Conservation (phyloP, 192 early-diverging fungal genomes). For the Mortierella antarctica region DNA sequence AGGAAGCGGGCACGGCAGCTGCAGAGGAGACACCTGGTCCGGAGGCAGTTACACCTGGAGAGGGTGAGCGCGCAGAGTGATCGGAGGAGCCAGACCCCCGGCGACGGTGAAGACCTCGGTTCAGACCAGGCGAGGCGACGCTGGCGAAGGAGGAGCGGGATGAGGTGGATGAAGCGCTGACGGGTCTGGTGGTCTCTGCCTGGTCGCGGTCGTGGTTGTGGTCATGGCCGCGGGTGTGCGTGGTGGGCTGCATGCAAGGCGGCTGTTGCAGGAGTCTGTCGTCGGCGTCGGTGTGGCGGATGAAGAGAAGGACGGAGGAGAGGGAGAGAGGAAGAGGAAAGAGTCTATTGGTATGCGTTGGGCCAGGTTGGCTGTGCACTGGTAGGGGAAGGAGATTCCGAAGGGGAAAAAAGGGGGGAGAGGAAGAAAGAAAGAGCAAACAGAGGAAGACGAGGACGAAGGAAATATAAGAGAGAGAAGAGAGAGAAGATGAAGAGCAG, state of each 20-base stretch:
- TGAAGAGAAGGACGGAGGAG: neutral
- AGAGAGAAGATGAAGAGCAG: neutral
- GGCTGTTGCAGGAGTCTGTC: too few species aligned
- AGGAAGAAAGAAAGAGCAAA: neutral
- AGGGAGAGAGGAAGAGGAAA: neutral
- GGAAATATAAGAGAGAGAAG: neutral
- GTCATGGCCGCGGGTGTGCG: neutral
- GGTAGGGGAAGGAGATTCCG: neutral
- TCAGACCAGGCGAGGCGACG: too few species aligned
- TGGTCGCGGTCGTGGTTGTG: neutral
- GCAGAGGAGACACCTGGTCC: too few species aligned
- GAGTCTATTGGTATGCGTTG: too few species aligned
- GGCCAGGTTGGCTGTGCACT: too few species aligned
- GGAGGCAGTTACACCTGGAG: too few species aligned
- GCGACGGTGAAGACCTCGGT: slow-evolving; percentile 5
- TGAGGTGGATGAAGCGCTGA: neutral
- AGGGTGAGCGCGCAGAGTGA: neutral
- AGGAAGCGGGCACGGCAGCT: too few species aligned
- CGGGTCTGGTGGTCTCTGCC: too few species aligned
- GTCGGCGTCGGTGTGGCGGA: neutral
- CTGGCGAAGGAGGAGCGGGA: neutral
- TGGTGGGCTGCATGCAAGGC: neutral
- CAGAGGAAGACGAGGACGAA: neutral
- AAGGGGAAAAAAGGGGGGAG: neutral
- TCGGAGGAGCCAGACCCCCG: slow-evolving; percentile 10